phyloP scores from a whole-genome alignment of 345 rosid species.

The Pelargonium nanum region DNA sequence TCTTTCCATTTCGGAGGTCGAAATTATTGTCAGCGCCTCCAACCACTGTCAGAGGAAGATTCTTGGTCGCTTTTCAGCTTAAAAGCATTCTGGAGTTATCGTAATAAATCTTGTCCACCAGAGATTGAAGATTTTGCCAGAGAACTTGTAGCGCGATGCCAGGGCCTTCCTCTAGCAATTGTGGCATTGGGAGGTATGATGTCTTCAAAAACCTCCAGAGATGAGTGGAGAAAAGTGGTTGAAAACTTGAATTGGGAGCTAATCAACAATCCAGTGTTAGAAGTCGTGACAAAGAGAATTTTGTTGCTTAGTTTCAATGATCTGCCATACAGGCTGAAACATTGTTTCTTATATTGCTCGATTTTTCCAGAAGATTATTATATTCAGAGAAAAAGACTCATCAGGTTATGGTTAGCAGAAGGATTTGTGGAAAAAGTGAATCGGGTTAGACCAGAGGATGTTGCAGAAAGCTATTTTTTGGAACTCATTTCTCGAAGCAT shows the following conservation, averaged over 20 bases:
- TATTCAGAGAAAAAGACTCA: slow-evolving; percentile 18
- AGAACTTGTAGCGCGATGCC: slow-evolving; percentile 4
- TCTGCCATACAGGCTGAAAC: slow-evolving; percentile 20
- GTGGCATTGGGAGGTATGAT: slow-evolving; percentile 12
- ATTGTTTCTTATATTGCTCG: slow-evolving; percentile 24
- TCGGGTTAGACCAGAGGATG: slow-evolving; percentile 16
- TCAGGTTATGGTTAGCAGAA: slow-evolving; percentile 29
- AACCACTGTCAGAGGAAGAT: slow-evolving; percentile 3
- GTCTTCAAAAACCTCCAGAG: slow-evolving; percentile 4
- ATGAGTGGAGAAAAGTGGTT: slow-evolving; percentile 13
- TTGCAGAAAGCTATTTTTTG: slow-evolving; percentile 25
- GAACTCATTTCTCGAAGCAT: slow-evolving; percentile 28
- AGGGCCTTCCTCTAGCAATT: slow-evolving; percentile 12
- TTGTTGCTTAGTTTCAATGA: slow-evolving; percentile 12
- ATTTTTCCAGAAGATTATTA: slow-evolving; percentile 20
- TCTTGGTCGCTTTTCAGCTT: slow-evolving; percentile 13
- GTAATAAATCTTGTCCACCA: background rate
- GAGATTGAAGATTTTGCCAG: slow-evolving; percentile 3
- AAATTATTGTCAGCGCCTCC: slow-evolving; percentile 3
- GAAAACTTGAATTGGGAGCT: slow-evolving; percentile 12
- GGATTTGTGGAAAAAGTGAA: slow-evolving; percentile 15
- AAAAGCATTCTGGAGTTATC: slow-evolving; percentile 8
- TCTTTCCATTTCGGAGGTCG: background rate
- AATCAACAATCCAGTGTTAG: slow-evolving; percentile 9
- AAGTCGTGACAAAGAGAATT: slow-evolving; percentile 2